Base-by-base conservation (phyloP, 768 basidiomycete genomes). In the Butyriboletus loyo region DNA sequence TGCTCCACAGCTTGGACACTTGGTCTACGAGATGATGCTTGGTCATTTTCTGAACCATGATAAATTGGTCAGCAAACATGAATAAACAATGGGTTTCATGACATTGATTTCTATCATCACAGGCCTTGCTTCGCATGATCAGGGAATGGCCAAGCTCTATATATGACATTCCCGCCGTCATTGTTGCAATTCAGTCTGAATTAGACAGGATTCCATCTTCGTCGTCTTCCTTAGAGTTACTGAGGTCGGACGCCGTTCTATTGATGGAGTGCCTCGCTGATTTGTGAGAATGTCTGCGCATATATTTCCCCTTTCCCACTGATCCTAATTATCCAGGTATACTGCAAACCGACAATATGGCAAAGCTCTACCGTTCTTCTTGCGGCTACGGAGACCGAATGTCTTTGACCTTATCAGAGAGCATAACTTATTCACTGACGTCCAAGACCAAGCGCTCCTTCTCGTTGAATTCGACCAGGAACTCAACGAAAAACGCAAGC, bases 221-320 rank as follows among this genome's bases (percentile, higher is more conserved):
- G 0, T 81, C 81, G 3, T 73, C 77, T 0, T 72, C 77, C 0
- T 75, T 71, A 10, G 72, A 74, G 37, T 61, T 72, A 1, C 62
- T 75, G 4, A 67, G 67, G 19, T 76, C 80, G 35, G 79, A 80
- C 49, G 75, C 81, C 1, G 73, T 77, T 2, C 66, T 90, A 8
- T 77, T 98, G n/a, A 92, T 98, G 87, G 92, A 96, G 66, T 95
- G 91, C 66, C 72, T 98, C 22, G 92, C 91, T 0, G 96, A 98
- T 62, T 74, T 98, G 89, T 93, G 61, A 58, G 80, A 69, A 46
- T 53, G 13, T 15, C 37, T 31, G 2, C 22, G 28, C 15, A 30
- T 22, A 32, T 1, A 32, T 28, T 3, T 22, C 15, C 7, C 17
- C 34, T 24, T 43, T 5, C 8, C 19, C 7, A 7, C 35, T 53